Evolutionary conservation across 1,139 yeast genomes (phyloP), one percentile per base, ranked within the genome.

Genomic region (Debaryomyces udenii): DNA sequence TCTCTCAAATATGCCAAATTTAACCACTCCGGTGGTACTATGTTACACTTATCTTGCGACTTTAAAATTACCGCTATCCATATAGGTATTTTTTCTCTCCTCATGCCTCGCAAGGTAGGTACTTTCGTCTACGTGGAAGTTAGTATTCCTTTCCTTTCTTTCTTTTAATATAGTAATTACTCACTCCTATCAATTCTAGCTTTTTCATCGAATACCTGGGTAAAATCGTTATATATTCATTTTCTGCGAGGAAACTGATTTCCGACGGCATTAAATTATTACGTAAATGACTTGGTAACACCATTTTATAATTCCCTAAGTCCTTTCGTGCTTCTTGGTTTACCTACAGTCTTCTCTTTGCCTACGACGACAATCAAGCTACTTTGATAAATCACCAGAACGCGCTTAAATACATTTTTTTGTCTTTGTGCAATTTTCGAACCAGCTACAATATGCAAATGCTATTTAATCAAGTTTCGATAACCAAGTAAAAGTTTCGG

Each of bases 11-110:
- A 70, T n/a, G 69, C 67, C 39, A 78, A 63, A 11, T 74, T 76
- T n/a, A 93, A 71, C 99, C 99, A 93, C 2, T 70, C 74, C 0
- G 99, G 99, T 9, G 91, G 84, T 5, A 90, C 83, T 3, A 93
- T 82, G 47, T 83, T 84, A 61, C 98, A 89, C 51, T 91, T 84
- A 38, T 82, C 84, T 60, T 93, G 98, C 35, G 85, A 81, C 56
- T 89, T 89, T 41, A 93, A 68, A 13, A 91, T 70, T 10, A 90
- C 61, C 0, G 97, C 98, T 17, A 88, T 70, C 99, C 99, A 93
- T 3, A 93, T 52, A 0, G 97, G 96, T 0, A 93, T 82, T 37
- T 77, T 70, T 24, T 77, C 80, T 42, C 93, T 73, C 48, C 86
- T 77, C 77, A 87, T 76, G 2, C 96, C 90, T 40, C 80, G 62